phyloP scores from a whole-genome alignment of 2,329 filamentous ascomycete species.

The Pestalotiopsis sp. region DNA sequence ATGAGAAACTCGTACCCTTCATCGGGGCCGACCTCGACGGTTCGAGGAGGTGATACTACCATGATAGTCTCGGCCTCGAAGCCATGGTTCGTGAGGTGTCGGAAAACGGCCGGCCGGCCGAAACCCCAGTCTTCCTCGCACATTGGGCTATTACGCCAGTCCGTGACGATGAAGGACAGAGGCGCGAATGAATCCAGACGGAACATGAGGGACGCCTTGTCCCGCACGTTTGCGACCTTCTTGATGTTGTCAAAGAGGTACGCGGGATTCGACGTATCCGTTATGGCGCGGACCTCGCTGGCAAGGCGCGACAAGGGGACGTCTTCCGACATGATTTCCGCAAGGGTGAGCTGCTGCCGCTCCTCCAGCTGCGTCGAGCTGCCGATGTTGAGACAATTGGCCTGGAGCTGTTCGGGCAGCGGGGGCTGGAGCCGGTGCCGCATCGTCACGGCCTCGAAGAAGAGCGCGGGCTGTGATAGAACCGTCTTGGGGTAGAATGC shows the following conservation, averaged over 20 bases:
- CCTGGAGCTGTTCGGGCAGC: not conserved
- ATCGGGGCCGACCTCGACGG: not conserved
- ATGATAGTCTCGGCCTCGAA: slow-evolving; percentile 2
- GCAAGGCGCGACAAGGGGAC: not conserved
- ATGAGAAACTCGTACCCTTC: slow-evolving; percentile 1
- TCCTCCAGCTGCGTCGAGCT: not conserved
- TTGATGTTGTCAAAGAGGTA: not conserved
- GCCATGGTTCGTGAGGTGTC: not conserved
- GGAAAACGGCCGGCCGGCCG: not conserved
- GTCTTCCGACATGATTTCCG: not conserved
- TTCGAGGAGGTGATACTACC: not conserved
- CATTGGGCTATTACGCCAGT: not conserved
- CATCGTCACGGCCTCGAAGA: slow-evolving; percentile 3
- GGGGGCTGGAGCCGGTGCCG: not conserved
- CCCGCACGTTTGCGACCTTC: not conserved
- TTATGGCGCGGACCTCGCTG: not conserved
- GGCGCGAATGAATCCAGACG: not conserved
- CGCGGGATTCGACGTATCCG: not conserved
- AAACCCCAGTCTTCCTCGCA: not conserved
- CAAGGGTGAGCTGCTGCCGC: not conserved
- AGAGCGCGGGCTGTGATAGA: not conserved
- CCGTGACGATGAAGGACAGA: not conserved
- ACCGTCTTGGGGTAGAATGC: not conserved
- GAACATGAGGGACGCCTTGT: slow-evolving; percentile 2
- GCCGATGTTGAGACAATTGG: not conserved